Conservation (phyloP, 768 basidiomycete genomes). For the Lentinus tigrinus region DNA sequence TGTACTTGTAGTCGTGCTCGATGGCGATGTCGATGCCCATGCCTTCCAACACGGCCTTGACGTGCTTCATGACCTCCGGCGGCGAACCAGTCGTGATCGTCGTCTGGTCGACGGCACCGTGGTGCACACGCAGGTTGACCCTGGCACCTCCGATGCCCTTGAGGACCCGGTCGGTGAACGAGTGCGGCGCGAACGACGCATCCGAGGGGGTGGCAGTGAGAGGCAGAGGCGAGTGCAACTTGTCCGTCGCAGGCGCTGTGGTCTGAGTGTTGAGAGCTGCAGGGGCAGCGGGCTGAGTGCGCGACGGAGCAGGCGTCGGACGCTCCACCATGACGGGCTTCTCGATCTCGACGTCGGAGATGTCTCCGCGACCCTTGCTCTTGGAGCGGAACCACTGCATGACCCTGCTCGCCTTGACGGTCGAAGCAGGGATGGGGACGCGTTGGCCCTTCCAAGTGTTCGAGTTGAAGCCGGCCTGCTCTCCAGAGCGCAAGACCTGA, state of each 20-base stretch:
- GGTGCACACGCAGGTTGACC: slow-evolving; percentile 68
- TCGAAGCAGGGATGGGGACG: slow-evolving; percentile 56
- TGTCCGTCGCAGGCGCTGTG: slow-evolving; percentile 15
- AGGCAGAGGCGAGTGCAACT: slow-evolving; percentile 14
- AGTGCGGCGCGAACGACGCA: slow-evolving; percentile 33
- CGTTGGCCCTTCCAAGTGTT: slow-evolving; percentile 32
- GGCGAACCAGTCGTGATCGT: slow-evolving; percentile 85
- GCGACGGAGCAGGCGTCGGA: background rate
- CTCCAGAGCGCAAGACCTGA: slow-evolving; percentile 25
- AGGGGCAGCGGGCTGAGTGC: background rate
- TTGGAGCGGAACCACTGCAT: slow-evolving; percentile 97
- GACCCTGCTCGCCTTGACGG: slow-evolving; percentile 90
- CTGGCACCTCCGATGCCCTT: slow-evolving; percentile 28
- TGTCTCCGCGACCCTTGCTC: slow-evolving; percentile 46
- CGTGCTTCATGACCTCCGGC: slow-evolving; percentile 84
- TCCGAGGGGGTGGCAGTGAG: slow-evolving; percentile 32
- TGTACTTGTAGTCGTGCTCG: slow-evolving; percentile 89
- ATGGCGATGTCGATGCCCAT: slow-evolving; percentile 90
- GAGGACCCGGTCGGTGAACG: slow-evolving; percentile 31
- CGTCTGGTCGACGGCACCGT: slow-evolving; percentile 88
- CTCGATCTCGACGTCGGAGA: slow-evolving; percentile 28
- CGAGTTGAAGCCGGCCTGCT: slow-evolving; percentile 25
- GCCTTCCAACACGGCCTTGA: slow-evolving; percentile 72
- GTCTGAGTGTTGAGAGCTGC: slow-evolving; percentile 10
- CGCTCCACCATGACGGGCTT: slow-evolving; percentile 18